A percentile compares a stretch with the other conserved stretches of the same genome.
Evolutionary conservation across 805 yeast species (phyloP).

Genomic region (Candida ficus): DNA sequence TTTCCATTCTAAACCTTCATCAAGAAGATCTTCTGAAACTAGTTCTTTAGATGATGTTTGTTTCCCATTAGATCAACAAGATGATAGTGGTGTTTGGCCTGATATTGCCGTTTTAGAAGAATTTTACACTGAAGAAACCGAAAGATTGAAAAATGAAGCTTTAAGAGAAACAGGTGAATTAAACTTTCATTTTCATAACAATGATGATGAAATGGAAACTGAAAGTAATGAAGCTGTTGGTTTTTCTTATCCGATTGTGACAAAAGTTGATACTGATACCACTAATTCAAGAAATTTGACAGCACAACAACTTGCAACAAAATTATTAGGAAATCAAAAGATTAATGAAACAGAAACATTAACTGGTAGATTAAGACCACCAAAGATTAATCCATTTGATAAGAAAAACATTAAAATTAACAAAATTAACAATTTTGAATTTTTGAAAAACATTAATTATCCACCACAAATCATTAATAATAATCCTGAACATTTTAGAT

Average conservation of each 20-base stretch:
- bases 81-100: conserved; percentile 58
- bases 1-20: conserved; percentile 37
- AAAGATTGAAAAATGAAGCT: conserved; percentile 38
- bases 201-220: conserved; percentile 15
- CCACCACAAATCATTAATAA: conserved; percentile 41
- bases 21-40: conserved; percentile 40
- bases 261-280: conserved; percentile 32
- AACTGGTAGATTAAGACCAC: conserved; percentile 69
- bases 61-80: conserved; percentile 51
- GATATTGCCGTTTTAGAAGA: conserved; percentile 73
- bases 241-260: conserved; percentile 37
- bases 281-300: conserved; percentile 14
- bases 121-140: conserved; percentile 65
- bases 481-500: conserved; percentile 59
- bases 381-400: conserved; percentile 72
- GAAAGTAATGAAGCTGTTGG: conserved; percentile 23
- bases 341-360: conserved; percentile 54
- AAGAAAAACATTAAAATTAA: conserved; percentile 23
- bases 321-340: conserved; percentile 31
- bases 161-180: conserved; percentile 32
- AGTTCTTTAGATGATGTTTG: conserved; percentile 91
- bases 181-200: conserved; percentile 32
- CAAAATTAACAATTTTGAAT: conserved; percentile 17
- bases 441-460: conserved; percentile 27
- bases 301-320: conserved; percentile 9